Conservation (phyloP, 1,284 basidiomycete genomes). For the Cryptococcus sp. region DNA sequence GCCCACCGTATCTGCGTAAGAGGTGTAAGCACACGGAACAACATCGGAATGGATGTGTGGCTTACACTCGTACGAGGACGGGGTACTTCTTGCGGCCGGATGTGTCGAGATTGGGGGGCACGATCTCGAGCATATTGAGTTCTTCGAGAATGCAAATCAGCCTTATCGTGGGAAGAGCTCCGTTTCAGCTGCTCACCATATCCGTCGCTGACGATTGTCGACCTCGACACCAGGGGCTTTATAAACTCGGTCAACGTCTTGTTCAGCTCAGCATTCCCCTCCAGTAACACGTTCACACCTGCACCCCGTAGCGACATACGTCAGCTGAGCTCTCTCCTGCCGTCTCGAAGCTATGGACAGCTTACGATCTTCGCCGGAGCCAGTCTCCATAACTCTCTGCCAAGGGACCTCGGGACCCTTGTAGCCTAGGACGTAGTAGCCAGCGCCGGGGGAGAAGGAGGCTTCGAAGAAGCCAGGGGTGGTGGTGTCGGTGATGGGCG, state of each 20-base stretch:
- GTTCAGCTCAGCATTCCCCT: conserved; percentile 70
- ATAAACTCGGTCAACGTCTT: conserved; percentile 67
- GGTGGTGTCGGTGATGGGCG: conserved; percentile 64
- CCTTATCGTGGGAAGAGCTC: not conserved
- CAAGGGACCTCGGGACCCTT: conserved; percentile 79
- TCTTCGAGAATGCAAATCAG: conserved; percentile 53
- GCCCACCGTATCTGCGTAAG: conserved; percentile 75
- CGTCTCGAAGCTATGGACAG: too few relatives aligned
- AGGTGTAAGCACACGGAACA: not conserved
- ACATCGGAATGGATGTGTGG: conserved; percentile 10
- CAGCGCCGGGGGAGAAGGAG: conserved; percentile 74
- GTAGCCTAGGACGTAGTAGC: conserved; percentile 79
- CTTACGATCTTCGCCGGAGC: conserved; percentile 13
- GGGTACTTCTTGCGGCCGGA: conserved; percentile 90
- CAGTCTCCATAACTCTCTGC: conserved; percentile 69
- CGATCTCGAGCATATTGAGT: conserved; percentile 81
- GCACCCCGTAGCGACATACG: not conserved
- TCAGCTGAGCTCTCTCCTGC: not conserved
- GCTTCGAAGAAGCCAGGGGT: conserved; percentile 63
- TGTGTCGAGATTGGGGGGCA: conserved; percentile 87
- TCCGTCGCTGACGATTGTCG: conserved; percentile 72
- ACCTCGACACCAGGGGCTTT: conserved; percentile 64
- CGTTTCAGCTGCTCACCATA: conserved; percentile 58
- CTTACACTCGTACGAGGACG: conserved; percentile 79
- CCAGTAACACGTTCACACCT: conserved; percentile 53